Evolutionary conservation across 2,329 filamentous ascomycete species (phyloP).

Genomic region (Aspergillus brasiliensis): DNA sequence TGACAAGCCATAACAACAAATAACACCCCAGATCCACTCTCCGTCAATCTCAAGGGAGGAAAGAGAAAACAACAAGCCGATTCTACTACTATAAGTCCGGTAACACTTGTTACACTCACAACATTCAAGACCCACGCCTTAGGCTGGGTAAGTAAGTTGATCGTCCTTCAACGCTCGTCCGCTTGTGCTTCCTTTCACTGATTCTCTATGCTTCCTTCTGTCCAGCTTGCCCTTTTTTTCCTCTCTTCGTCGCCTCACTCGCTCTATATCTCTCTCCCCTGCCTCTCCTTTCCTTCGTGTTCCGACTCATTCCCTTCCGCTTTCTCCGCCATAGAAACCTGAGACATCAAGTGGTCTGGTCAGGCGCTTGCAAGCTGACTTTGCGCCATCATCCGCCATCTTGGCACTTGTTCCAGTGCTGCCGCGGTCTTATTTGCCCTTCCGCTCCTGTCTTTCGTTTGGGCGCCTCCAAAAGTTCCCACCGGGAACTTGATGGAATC

Average conservation of each 20-base stretch:
- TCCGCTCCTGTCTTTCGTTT: constrained; percentile 5
- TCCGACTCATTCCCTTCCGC: neutral
- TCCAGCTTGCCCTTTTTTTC: constrained; percentile 9
- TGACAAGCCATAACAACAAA: too few species aligned
- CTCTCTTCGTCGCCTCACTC: constrained; percentile 4
- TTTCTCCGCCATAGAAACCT: constrained; percentile 4
- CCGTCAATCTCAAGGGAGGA: neutral
- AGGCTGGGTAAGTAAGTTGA: constrained; percentile 23
- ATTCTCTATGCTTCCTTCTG: constrained; percentile 8
- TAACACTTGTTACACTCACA: constrained; percentile 11
- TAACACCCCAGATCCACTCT: neutral
- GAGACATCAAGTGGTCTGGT: constrained; percentile 18
- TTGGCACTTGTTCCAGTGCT: constrained; percentile 7
- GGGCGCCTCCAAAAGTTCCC: constrained; percentile 1
- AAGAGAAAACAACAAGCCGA: neutral
- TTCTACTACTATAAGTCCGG: neutral
- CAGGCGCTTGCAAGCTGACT: constrained; percentile 20
- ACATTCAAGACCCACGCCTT: constrained; percentile 17
- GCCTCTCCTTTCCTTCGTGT: neutral
- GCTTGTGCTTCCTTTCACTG: constrained; percentile 12
- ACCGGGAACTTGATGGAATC: constrained; percentile 17
- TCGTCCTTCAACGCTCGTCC: constrained; percentile 17
- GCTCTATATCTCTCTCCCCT: constrained; percentile 3
- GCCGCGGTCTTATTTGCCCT: constrained; percentile 6
- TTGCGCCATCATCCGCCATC: constrained; percentile 11